These are phyloP conservation scores for Lepidium aucheri DNA, from an alignment of 345 rosid genomes.

Conservation along the genomic window DNA sequence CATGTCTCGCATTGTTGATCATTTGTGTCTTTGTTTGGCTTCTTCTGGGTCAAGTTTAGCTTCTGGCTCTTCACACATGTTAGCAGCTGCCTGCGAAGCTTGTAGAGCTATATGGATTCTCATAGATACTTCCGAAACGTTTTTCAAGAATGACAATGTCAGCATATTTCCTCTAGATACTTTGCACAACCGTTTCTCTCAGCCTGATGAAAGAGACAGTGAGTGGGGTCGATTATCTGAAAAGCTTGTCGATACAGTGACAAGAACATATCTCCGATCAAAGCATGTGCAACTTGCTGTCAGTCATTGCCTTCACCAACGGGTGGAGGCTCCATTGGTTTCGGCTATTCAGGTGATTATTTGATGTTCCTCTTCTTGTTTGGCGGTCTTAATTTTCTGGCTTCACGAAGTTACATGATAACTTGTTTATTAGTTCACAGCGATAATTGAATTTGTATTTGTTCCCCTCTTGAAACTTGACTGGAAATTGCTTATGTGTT, in stretches of 20 bases:
- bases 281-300: conserved; percentile 75
- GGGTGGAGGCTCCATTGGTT: conserved; percentile 48
- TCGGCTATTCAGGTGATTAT: conserved; percentile 67
- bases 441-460: neutral
- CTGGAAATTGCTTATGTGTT: conserved; percentile 16
- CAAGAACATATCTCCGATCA: conserved; percentile 68
- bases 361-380: neutral
- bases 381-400: neutral
- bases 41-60: conserved; percentile 72
- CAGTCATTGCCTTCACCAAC: conserved; percentile 73
- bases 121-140: conserved; percentile 57
- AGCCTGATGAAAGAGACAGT: conserved; percentile 50
- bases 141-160: conserved; percentile 38
- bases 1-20: conserved; percentile 68
- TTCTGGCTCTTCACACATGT: conserved; percentile 68
- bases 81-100: conserved; percentile 75
- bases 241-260: conserved; percentile 56
- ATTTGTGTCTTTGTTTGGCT: conserved; percentile 73
- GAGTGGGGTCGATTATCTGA: conserved; percentile 56
- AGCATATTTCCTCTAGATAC: conserved; percentile 64
- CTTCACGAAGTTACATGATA: neutral
- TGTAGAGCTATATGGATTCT: conserved; percentile 75
- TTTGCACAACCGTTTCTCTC: conserved; percentile 40
- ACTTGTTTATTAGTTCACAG: neutral
- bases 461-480: conserved; percentile 4